phyloP scores from a whole-genome alignment of 2,329 filamentous ascomycete species.

The Blumeriella jaapii region DNA sequence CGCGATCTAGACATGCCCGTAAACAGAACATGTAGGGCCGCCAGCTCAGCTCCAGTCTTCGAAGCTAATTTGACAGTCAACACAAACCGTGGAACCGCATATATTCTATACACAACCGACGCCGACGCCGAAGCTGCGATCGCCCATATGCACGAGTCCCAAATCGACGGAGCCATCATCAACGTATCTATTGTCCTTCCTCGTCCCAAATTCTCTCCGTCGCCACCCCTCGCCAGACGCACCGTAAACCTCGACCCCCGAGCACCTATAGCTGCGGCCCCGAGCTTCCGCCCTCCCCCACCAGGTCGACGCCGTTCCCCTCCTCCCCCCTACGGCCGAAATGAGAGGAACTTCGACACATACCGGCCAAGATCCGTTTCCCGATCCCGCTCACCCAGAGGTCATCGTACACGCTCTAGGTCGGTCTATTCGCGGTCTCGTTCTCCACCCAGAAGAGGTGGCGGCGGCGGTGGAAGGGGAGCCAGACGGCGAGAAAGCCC shows the following conservation, averaged over 20 bases:
- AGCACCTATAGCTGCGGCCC: constrained; percentile 18
- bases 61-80: constrained; percentile 46
- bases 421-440: constrained; percentile 31
- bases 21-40: constrained; percentile 65
- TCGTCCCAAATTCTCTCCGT: constrained; percentile 57
- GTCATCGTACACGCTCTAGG: constrained; percentile 30
- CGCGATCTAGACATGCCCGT: constrained; percentile 82
- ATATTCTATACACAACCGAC: constrained; percentile 72
- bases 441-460: constrained; percentile 22
- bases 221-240: constrained; percentile 60
- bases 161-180: constrained; percentile 33
- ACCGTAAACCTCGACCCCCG: constrained; percentile 48
- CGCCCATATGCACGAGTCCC: constrained; percentile 95
- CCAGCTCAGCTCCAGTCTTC: not conserved
- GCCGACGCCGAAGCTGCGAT: constrained; percentile 79
- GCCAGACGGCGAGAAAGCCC: constrained; percentile 23
- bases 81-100: constrained; percentile 86
- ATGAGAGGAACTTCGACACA: constrained; percentile 24
- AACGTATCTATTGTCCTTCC: constrained; percentile 29
- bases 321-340: constrained; percentile 17
- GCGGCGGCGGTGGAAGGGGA: constrained; percentile 19
- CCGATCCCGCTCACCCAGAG: constrained; percentile 31
- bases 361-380: constrained; percentile 29
- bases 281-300: constrained; percentile 18
- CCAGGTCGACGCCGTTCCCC: constrained; percentile 20